A percentile compares a stretch with the other conserved stretches of the same genome.
Evolutionary conservation across 495 filamentous ascomycete species (phyloP).

Genomic region (Talaromyces adpressus): DNA sequence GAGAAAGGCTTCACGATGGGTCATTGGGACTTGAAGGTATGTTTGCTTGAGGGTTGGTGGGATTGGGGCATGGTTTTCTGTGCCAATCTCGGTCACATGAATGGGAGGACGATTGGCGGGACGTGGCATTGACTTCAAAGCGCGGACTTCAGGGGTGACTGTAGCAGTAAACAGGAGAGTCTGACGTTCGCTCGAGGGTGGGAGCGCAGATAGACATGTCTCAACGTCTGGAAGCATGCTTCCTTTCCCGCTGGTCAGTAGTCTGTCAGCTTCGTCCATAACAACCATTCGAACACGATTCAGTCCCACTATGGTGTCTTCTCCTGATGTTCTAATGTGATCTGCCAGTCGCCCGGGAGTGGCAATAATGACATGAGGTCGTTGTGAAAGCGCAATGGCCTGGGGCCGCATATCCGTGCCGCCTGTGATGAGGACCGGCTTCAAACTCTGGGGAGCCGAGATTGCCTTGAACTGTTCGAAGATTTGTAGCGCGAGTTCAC

Average conservation of each 20-base stretch:
- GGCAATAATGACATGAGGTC: conserved; percentile 89
- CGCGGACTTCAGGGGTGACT: conserved; percentile 84
- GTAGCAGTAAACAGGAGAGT: conserved; percentile 97
- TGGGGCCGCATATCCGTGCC: conserved; percentile 89
- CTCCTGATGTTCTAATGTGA: conserved; percentile 82
- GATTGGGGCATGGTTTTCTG: conserved; percentile 56
- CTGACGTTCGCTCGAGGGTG: conserved; percentile 65
- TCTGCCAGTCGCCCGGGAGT: conserved; percentile 92
- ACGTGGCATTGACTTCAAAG: conserved; percentile 69
- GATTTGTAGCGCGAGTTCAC: conserved; percentile 92
- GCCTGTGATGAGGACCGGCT: conserved; percentile 79
- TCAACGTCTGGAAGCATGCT: conserved; percentile 93
- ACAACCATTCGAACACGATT: conserved; percentile 76
- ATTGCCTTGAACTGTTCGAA: conserved; percentile 93
- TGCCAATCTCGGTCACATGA: conserved; percentile 83
- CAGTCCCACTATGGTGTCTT: conserved; percentile 79
- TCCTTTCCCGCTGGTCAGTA: conserved; percentile 67
- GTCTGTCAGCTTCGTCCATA: conserved; percentile 91
- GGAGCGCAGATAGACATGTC: conserved; percentile 73
- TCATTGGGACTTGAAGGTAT: conserved; percentile 80
- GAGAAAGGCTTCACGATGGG: conserved; percentile 87
- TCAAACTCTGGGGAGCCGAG: conserved; percentile 74
- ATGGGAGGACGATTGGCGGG: conserved; percentile 61
- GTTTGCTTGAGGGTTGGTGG: conserved; percentile 75
- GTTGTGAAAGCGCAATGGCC: conserved; percentile 68